Evolutionary conservation across 495 filamentous ascomycete genomes (phyloP).

Genomic region (Astrothelium subdiscretum): DNA sequence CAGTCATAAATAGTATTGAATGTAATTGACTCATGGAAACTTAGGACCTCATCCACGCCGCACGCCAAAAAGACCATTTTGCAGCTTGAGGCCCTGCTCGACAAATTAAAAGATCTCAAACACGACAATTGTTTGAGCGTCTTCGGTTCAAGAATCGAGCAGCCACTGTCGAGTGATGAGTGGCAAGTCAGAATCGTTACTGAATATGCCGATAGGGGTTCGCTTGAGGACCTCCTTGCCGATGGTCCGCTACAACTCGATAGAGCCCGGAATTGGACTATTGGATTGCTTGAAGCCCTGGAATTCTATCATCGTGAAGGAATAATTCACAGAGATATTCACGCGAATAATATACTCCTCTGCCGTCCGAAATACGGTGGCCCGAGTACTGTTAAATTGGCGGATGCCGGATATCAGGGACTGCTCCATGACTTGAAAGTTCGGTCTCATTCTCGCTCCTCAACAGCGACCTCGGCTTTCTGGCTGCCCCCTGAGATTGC

Average conservation of each 20-base stretch:
- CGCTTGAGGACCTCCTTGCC: conserved; percentile 69
- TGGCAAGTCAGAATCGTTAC: conserved; percentile 80
- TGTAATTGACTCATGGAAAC: neutral
- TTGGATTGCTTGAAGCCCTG: conserved; percentile 80
- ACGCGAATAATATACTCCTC: conserved; percentile 64
- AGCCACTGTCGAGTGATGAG: conserved; percentile 25
- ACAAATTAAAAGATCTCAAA: conserved; percentile 56
- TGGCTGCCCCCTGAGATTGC: conserved; percentile 78
- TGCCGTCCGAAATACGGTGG: conserved; percentile 46
- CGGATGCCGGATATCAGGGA: conserved; percentile 57
- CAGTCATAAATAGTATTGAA: no score
- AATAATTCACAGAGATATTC: conserved; percentile 67
- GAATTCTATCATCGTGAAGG: conserved; percentile 77
- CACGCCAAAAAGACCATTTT: conserved; percentile 51
- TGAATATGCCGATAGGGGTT: conserved; percentile 68
- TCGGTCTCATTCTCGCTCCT: conserved; percentile 30
- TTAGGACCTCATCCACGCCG: neutral
- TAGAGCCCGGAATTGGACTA: conserved; percentile 72
- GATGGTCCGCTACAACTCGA: conserved; percentile 58
- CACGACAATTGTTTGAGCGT: conserved; percentile 71
- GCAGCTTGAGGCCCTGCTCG: conserved; percentile 55
- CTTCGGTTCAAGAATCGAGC: conserved; percentile 65
- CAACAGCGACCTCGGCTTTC: conserved; percentile 49
- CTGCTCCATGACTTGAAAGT: conserved; percentile 47
- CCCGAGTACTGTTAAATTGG: conserved; percentile 44